A percentile compares a stretch with the other conserved stretches of the same genome.
Evolutionary conservation across 2,329 filamentous ascomycete species (phyloP).

Genomic region (Bipolaris cookei): DNA sequence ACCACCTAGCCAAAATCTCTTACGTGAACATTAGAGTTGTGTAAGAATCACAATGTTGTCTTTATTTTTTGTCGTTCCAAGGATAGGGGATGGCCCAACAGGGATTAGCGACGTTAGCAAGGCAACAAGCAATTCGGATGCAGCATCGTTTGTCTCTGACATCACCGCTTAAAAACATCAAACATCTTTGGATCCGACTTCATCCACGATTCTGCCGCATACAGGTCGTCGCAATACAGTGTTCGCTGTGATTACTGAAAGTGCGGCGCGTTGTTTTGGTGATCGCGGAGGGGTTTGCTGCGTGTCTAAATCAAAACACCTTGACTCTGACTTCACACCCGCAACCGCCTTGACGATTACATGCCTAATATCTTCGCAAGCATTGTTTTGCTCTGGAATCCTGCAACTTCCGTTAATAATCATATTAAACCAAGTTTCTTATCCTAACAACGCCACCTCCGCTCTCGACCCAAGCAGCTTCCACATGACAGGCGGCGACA

Average conservation of each 20-base stretch:
- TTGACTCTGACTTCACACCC: conserved; percentile 1
- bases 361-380: not conserved
- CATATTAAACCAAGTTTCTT: not conserved
- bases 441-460: not conserved
- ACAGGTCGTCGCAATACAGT: not conserved
- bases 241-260: not conserved
- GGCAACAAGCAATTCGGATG: conserved; percentile 1
- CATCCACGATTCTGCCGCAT: not conserved
- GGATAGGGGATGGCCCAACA: conserved; percentile 5
- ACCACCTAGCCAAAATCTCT: not conserved
- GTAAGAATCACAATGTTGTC: too few relatives aligned
- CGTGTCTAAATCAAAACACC: conserved; percentile 5
- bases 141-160: not conserved
- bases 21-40: not conserved
- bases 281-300: conserved; percentile 1
- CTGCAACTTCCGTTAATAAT: not conserved
- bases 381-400: not conserved
- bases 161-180: not conserved
- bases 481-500: conserved; percentile 4
- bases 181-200: not conserved
- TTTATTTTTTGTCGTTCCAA: conserved; percentile 1
- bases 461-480: not conserved
- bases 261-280: conserved; percentile 1
- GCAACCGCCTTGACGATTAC: not conserved
- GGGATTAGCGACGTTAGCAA: conserved; percentile 5